Conservation (phyloP, 441 rosid species). For the Isatis lusitanica region DNA sequence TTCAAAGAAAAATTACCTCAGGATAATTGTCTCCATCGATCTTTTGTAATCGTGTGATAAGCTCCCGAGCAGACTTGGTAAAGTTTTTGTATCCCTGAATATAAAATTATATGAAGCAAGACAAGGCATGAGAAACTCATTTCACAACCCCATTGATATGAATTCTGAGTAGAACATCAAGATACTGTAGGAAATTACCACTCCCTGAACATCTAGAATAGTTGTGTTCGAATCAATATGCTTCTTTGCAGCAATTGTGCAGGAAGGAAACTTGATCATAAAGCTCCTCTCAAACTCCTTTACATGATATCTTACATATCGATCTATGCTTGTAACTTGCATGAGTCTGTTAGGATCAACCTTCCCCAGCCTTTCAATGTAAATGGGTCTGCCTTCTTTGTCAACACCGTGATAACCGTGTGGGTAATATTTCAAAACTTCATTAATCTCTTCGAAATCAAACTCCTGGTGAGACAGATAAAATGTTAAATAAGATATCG, state of each 20-base stretch:
- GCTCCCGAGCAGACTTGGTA: slow-evolving; percentile 90
- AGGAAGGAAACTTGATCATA: slow-evolving; percentile 84
- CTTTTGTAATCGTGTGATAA: slow-evolving; percentile 84
- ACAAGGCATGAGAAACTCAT: background rate
- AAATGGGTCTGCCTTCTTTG: slow-evolving; percentile 92
- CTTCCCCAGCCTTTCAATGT: slow-evolving; percentile 91
- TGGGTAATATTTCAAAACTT: slow-evolving; percentile 85
- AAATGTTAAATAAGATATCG: slow-evolving; percentile 8
- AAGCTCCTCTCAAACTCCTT: slow-evolving; percentile 91
- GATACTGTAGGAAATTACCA: slow-evolving; percentile 52
- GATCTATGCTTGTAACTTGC: slow-evolving; percentile 93
- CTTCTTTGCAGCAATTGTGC: slow-evolving; percentile 89
- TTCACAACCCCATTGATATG: slow-evolving; percentile 9
- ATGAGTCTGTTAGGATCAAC: slow-evolving; percentile 88
- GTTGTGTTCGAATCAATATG: slow-evolving; percentile 97
- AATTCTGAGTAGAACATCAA: background rate
- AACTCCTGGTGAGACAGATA: slow-evolving; percentile 50
- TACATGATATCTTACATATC: slow-evolving; percentile 88
- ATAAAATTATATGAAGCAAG: background rate
- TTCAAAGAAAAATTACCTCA: slow-evolving; percentile 53
- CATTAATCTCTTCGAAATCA: slow-evolving; percentile 74
- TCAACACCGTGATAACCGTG: slow-evolving; percentile 98
- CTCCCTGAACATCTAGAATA: slow-evolving; percentile 96
- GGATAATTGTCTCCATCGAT: slow-evolving; percentile 97
- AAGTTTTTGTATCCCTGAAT: slow-evolving; percentile 87